phyloP scores from a whole-genome alignment of 768 basidiomycete species.

The Pleurotus djamor region DNA sequence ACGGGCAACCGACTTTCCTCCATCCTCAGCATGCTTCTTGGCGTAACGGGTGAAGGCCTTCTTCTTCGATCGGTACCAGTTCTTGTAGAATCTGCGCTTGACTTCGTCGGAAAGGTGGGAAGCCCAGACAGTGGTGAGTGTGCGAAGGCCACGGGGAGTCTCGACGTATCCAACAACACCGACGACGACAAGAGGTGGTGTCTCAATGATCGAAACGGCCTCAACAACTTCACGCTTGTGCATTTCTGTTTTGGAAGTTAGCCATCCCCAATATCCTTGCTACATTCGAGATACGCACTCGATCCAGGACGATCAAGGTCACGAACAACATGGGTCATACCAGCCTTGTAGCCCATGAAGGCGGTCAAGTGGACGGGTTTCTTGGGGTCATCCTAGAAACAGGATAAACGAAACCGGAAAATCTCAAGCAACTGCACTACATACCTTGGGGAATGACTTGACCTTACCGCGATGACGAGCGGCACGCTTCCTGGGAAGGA shows the following conservation, averaged over 20 bases:
- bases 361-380: conserved; percentile 99
- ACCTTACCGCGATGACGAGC: conserved; percentile 98
- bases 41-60: conserved; percentile 99
- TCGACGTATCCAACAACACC: conserved; percentile 99
- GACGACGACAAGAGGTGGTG: conserved; percentile 93
- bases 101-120: conserved; percentile 97
- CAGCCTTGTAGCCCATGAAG: conserved; percentile 99
- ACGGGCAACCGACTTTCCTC: conserved; percentile 86
- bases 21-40: conserved; percentile 97
- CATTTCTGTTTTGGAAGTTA: conserved; percentile 68
- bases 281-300: conserved; percentile 57
- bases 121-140: conserved; percentile 98
- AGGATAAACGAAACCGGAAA: background rate
- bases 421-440: conserved; percentile 15
- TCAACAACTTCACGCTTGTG: conserved; percentile 99
- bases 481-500: conserved; percentile 94
- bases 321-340: conserved; percentile 99
- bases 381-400: conserved; percentile 92
- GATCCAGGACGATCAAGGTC: conserved; percentile 99
- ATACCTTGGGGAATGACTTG: conserved; percentile 98
- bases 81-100: conserved; percentile 99
- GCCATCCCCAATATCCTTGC: no score
- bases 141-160: conserved; percentile 98
- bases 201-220: conserved; percentile 94
- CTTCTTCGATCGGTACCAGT: conserved; percentile 99